Percentiles rank a stretch among this genome's conserved stretches.
These are phyloP conservation scores for Boechera divaricarpa DNA, from an alignment of 345 rosid genomes.

Conservation along the genomic window DNA sequence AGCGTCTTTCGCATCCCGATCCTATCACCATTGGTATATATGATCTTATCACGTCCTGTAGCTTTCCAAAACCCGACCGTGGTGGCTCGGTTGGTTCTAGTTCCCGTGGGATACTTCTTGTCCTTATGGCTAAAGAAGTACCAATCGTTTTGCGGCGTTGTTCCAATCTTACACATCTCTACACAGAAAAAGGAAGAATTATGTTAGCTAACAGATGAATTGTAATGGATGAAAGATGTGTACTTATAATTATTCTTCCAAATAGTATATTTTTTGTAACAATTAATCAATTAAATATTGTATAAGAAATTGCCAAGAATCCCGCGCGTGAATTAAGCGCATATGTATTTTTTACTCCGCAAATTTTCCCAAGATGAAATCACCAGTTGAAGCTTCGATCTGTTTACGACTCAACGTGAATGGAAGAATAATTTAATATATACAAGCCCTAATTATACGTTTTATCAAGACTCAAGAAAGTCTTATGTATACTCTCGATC, in stretches of 20 bases:
- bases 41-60: conserved; percentile 77
- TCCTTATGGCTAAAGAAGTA: conserved; percentile 85
- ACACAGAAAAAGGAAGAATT: conserved; percentile 3
- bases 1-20: conserved; percentile 82
- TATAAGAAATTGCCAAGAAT: neutral
- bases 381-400: neutral
- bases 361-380: neutral
- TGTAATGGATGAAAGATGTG: neutral
- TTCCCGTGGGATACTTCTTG: conserved; percentile 84
- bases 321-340: neutral
- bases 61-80: conserved; percentile 88
- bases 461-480: neutral
- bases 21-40: conserved; percentile 55
- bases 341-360: neutral
- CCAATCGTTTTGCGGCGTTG: conserved; percentile 82
- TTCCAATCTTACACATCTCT: conserved; percentile 81
- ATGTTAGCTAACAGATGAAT: neutral
- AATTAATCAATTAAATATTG: neutral
- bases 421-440: neutral
- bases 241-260: conserved; percentile 2
- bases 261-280: neutral
- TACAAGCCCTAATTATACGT: neutral
- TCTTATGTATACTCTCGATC: neutral
- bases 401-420: neutral
- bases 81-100: conserved; percentile 80